phyloP scores from a whole-genome alignment of 768 basidiomycete genomes.

The Tylopilus plumbeoviolaceoides region DNA sequence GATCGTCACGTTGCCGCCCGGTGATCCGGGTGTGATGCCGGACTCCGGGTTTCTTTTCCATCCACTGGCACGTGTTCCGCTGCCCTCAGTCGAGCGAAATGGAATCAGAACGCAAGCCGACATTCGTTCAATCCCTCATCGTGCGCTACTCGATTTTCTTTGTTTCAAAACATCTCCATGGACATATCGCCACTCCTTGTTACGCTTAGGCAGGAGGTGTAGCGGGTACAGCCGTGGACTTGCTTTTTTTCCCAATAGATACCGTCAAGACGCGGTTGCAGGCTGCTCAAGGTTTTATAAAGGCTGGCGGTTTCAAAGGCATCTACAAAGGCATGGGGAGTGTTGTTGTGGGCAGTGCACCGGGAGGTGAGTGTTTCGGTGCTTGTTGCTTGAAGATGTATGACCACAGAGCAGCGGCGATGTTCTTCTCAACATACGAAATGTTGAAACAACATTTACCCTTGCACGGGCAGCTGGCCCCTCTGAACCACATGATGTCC shows the following conservation, averaged over 20 bases:
- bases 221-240: conserved; percentile 92
- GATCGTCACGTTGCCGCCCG: no score
- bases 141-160: conserved; percentile 30
- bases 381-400: not conserved
- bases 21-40: no score
- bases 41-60: no score
- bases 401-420: conserved; percentile 59
- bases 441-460: conserved; percentile 76
- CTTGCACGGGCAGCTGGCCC: no score
- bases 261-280: conserved; percentile 96
- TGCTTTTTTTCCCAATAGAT: conserved; percentile 95
- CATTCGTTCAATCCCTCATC: conserved; percentile 44
- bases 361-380: conserved; percentile 65
- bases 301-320: conserved; percentile 83
- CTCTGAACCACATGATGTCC: no score
- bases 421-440: conserved; percentile 95
- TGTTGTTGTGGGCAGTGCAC: conserved; percentile 91
- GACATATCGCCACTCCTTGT: conserved; percentile 9
- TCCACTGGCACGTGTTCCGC: conserved; percentile 7
- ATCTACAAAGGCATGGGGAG: conserved; percentile 94
- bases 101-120: conserved; percentile 33
- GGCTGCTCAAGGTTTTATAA: conserved; percentile 77
- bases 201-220: conserved; percentile 70
- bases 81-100: conserved; percentile 18
- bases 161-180: conserved; percentile 3